Evolutionary conservation across 2,329 filamentous ascomycete genomes (phyloP), one percentile per base, ranked within the genome.

Genomic region (Diaporthe ampelina): DNA sequence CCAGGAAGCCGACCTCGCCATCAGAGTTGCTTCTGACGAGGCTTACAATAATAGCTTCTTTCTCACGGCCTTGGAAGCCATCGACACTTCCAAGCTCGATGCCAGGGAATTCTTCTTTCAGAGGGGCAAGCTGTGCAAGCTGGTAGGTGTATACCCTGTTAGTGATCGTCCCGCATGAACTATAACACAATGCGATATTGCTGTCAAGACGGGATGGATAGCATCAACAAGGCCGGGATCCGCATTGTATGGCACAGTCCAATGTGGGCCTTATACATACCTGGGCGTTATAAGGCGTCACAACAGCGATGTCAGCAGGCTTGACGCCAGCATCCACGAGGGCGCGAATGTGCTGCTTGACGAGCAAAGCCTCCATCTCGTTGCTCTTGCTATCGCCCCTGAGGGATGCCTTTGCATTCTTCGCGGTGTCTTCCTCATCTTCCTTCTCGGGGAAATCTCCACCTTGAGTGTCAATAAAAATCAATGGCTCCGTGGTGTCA

Each of bases 241-340:
- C 76, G 52, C 43, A 75, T 40, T 11, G 56, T 56, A 72, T 61
- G 45, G 63, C 37, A 63, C 43, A 48, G 17, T 24, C 24, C 35
- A 40, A 45, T 45, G 32, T 26, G 52, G 29, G 24, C 52, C 48
- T 50, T 9, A 24, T 40, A 79, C 85, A 77, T 80, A 94, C 92
- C 88, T 97, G 97, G 19, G 94, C 97, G 84, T 98, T 98, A 85
- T 99, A 99, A 52, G 97, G 97, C 63, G 97, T 98, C 70, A 99
- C 92, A 17, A 98, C 92, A 0, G 96, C 97, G 79, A 99, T 95
- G 80, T 98, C 95, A 79, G 94, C 92, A 4, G 94, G 86, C 78
- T 88, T 91, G 40, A 99, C 90, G 0, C 97, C 97, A 0, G 95
- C 93, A 32, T 90, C 87, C n/a, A 97, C 89, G 54, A 99, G 86